Evolutionary conservation across 2,329 filamentous ascomycete species (phyloP), one percentile per base, ranked within the genome.

Genomic region (Colletotrichum shisoi): DNA sequence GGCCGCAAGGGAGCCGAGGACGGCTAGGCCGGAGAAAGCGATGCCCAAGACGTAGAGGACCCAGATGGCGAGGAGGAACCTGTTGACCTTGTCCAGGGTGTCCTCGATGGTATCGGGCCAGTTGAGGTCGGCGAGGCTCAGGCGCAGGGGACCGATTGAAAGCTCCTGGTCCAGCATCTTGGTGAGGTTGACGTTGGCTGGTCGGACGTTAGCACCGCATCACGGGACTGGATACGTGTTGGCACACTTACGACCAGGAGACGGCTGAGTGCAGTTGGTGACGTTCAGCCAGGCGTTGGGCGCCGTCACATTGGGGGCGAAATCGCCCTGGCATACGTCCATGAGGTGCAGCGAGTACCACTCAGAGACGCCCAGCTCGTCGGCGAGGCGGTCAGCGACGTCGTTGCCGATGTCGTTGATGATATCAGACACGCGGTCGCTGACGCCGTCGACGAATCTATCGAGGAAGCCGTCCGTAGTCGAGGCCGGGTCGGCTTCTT

Each of bases 341-440:
- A 82, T 81, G 71, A 85, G 70, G 69, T 85, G 83, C 37, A 85
- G 68, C 17, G 82, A 84, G 71, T 84, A 85, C 83, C 83, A 85
- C 67, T 84, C 76, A 1, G 79, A 78, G 62, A 85, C 79, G 27
- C 82, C 82, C 34, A 84, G 74, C n/a, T 77, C 75, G 13, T 78
- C 75, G 56, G 78, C 75, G 52, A 83, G 57, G 59, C 80, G 70
- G 63, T 80, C 81, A 44, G 78, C 79, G 45, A 80, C 68, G 8
- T 79, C 75, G 62, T 79, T 77, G 5, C 76, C 74, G 40, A 82
- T 71, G 39, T 80, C 74, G 70, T 80, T 79, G 67, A 83, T 66
- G 51, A 76, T 73, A 48, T 78, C 77, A 56, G 75, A 75, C 65
- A 78, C 74, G 9, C 77, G 74, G 44, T 78, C 72, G 58, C 76